These are phyloP conservation scores for Colletotrichum chlorophyti DNA, from an alignment of 2,329 filamentous ascomycete species.

Conservation along the genomic window DNA sequence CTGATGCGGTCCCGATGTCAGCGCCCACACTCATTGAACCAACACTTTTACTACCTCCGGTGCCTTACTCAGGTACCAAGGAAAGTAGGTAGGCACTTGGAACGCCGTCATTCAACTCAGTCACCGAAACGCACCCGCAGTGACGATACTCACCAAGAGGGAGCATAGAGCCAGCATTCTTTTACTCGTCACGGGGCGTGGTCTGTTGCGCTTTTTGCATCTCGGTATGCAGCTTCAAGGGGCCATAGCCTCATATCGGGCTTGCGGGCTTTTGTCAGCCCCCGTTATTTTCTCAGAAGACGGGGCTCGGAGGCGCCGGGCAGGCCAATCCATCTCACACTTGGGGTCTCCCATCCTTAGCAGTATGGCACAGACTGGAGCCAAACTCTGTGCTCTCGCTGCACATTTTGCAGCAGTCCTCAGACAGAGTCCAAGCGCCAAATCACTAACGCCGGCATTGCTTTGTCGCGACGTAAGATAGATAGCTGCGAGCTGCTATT, in stretches of 20 bases:
- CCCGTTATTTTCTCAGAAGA: too few relatives aligned
- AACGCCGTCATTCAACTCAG: too few relatives aligned
- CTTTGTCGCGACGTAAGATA: too few relatives aligned
- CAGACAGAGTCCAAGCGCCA: constrained; percentile 12
- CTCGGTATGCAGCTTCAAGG: too few relatives aligned
- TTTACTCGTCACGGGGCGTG: not conserved
- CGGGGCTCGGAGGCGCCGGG: not conserved
- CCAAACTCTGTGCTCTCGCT: constrained; percentile 29
- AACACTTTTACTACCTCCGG: too few relatives aligned
- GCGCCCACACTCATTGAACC: not conserved
- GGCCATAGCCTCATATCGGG: constrained; percentile 7
- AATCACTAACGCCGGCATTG: too few relatives aligned
- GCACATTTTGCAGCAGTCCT: constrained; percentile 2
- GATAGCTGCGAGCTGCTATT: too few relatives aligned
- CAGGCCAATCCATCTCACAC: not conserved
- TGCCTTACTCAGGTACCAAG: too few relatives aligned
- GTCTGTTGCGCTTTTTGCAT: not conserved
- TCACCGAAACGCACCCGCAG: not conserved
- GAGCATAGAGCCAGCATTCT: too few relatives aligned
- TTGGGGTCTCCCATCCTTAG: not conserved
- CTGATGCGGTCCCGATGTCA: too few relatives aligned
- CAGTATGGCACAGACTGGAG: constrained; percentile 22
- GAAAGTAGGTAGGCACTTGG: too few relatives aligned
- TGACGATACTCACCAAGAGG: too few relatives aligned
- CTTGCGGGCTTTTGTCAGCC: constrained; percentile 18